Percentiles rank a stretch among this genome's conserved stretches.
Evolutionary conservation across 768 basidiomycete genomes (phyloP).

Genomic region (Chiua virens): DNA sequence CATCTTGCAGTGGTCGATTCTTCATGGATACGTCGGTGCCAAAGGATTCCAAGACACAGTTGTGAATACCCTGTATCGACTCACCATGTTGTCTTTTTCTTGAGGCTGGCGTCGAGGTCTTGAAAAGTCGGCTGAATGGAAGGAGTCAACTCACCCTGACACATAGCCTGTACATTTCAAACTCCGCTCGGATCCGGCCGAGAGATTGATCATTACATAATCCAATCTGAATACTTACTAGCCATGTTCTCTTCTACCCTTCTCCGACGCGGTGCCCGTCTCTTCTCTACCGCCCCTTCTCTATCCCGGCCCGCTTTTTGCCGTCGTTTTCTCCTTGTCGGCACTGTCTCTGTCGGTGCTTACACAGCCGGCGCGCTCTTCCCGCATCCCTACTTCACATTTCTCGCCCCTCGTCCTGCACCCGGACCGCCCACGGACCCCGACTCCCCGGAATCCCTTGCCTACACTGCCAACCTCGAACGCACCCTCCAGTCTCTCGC

Average conservation of each 20-base stretch:
- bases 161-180: neutral
- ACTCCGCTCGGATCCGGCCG: constrained; percentile 27
- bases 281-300: constrained; percentile 12
- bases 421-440: constrained; percentile 62
- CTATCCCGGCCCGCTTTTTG: constrained; percentile 7
- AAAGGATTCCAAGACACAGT: constrained; percentile 38
- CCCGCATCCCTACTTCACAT: constrained; percentile 62
- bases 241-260: constrained; percentile 4
- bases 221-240: neutral
- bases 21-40: constrained; percentile 39
- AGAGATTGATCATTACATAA: constrained; percentile 2
- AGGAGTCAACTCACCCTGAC: neutral
- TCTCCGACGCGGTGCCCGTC: constrained; percentile 6
- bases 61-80: constrained; percentile 25
- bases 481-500: constrained; percentile 63
- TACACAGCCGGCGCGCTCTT: constrained; percentile 64
- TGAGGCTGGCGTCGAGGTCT: constrained; percentile 35
- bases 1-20: constrained; percentile 35
- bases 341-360: constrained; percentile 25
- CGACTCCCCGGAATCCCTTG: constrained; percentile 56
- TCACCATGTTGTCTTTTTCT: constrained; percentile 51
- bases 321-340: constrained; percentile 18
- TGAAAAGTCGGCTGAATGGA: constrained; percentile 10
- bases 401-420: constrained; percentile 75
- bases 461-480: constrained; percentile 64